phyloP scores from a whole-genome alignment of 2,329 filamentous ascomycete species.

The Penicillium hesseltinei region DNA sequence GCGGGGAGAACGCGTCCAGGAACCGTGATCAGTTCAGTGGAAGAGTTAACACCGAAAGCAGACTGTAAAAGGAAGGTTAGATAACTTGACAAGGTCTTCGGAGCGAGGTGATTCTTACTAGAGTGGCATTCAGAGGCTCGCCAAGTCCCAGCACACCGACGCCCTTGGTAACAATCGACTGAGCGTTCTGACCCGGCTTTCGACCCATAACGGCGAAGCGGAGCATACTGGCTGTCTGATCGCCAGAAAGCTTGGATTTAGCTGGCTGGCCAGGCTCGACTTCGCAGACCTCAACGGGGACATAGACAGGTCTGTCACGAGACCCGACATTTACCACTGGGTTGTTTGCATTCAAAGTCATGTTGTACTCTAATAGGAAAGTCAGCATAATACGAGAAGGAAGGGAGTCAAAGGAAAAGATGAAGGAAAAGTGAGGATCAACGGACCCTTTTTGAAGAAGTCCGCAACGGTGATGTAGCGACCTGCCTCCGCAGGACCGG shows the following conservation, averaged over 20 bases:
- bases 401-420: not conserved
- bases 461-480: conserved; percentile 53
- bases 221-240: conserved; percentile 69
- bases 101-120: conserved; percentile 35
- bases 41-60: conserved; percentile 59
- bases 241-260: conserved; percentile 56
- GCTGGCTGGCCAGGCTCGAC: conserved; percentile 65
- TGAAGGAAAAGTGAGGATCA: not conserved
- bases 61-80: conserved; percentile 22
- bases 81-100: conserved; percentile 19
- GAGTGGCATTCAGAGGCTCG: conserved; percentile 41
- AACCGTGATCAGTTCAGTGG: conserved; percentile 63
- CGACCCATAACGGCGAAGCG: conserved; percentile 62
- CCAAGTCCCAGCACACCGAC: conserved; percentile 57
- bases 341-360: conserved; percentile 40
- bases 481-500: conserved; percentile 32
- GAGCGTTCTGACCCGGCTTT: conserved; percentile 63
- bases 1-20: conserved; percentile 64
- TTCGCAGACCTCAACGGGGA: conserved; percentile 65
- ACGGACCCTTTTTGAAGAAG: conserved; percentile 49
- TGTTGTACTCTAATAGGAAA: conserved; percentile 29
- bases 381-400: not conserved
- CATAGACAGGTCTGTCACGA: conserved; percentile 56
- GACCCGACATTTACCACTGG: conserved; percentile 69
- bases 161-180: conserved; percentile 62